phyloP scores from a whole-genome alignment of 805 yeast genomes.

The Isabelozyma rhagii region DNA sequence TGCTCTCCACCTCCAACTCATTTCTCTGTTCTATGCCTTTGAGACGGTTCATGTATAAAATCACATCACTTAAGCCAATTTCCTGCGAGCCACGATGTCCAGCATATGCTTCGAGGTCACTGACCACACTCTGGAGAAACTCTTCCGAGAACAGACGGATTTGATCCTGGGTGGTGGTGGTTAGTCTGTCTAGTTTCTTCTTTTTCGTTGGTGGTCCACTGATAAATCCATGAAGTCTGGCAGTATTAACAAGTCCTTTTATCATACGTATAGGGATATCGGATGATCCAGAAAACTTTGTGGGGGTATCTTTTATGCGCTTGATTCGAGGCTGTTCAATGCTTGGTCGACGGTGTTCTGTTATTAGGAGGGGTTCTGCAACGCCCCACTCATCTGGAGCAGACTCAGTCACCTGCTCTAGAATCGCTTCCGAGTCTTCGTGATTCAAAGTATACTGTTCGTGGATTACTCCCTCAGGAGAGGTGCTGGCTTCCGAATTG shows the following conservation, averaged over 20 bases:
- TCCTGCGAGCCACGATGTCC: conserved; percentile 19
- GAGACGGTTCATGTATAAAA: conserved; percentile 31
- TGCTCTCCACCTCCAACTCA: conserved; percentile 14
- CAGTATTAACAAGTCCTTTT: conserved; percentile 12
- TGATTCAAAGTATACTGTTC: conserved; percentile 11
- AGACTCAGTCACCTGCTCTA: conserved; percentile 2
- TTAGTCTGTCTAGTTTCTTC: conserved; percentile 1
- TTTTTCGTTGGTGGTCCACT: conserved; percentile 5
- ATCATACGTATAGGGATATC: conserved; percentile 11
- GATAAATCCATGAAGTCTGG: neutral
- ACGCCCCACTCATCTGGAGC: no score
- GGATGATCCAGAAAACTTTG: neutral
- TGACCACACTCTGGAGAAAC: conserved; percentile 26
- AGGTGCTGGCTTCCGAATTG: neutral
- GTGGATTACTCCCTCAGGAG: conserved; percentile 5
- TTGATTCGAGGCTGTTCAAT: neutral
- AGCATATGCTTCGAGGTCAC: conserved; percentile 35
- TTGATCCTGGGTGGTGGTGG: conserved; percentile 11
- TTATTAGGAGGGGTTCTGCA: no score
- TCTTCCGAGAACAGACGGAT: conserved; percentile 28
- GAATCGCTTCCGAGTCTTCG: neutral
- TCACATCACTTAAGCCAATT: conserved; percentile 33
- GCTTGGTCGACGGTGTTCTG: no score
- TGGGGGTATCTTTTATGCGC: neutral
- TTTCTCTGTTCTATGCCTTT: conserved; percentile 10